Evolutionary conservation across 352 stramenopile species (phyloP), one percentile per base, ranked within the genome.

Genomic region (Phytophthora pinifolia): DNA sequence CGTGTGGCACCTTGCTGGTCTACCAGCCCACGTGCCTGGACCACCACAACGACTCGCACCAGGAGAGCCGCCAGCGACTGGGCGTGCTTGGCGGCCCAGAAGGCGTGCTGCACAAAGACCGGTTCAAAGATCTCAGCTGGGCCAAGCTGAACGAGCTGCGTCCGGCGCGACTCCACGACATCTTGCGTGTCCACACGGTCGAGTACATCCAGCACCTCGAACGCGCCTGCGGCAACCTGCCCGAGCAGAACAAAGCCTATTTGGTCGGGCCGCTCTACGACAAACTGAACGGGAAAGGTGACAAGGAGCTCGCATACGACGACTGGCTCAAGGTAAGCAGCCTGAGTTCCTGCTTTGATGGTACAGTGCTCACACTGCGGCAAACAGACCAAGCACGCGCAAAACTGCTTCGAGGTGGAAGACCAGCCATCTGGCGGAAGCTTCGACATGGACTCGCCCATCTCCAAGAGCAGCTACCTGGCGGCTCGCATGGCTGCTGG

Each of bases 1-100:
- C 50, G 9, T 45, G 41, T 6, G 72, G 73, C 12, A 87, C 79
- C 8, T 41, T 87, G 36, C 46, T 89, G 22, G 76, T 89, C 50
- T 89, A 83, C 56, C 79, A 89, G 38, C 79, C 76, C 2, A 83
- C 76, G 27, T 87, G 79, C 55, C 53, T 89, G 12, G 79, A 89
- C 57, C 79, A 88, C 55, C 79, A 89, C 59, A 89, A 85, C 57
- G 76, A 86, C 66, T 70, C 54, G n/a, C 76, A 89, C 46, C 76
- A 89, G 46, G 76, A 89, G 57, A 89, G 78, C 37, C 72, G 79
- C 9, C 63, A 79, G 49, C 74, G 79, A 2, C 65, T 89, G 3
- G 62, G 50, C 1, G 75, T 77, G 25, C 53, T 89, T 29, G 83
- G 74, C 32, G 72, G 79, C 0, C 79, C 79, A 18, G 62, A 88